Evolutionary conservation across 257 asterid species (phyloP).

Genomic region (Solanum pinnatisectum): DNA sequence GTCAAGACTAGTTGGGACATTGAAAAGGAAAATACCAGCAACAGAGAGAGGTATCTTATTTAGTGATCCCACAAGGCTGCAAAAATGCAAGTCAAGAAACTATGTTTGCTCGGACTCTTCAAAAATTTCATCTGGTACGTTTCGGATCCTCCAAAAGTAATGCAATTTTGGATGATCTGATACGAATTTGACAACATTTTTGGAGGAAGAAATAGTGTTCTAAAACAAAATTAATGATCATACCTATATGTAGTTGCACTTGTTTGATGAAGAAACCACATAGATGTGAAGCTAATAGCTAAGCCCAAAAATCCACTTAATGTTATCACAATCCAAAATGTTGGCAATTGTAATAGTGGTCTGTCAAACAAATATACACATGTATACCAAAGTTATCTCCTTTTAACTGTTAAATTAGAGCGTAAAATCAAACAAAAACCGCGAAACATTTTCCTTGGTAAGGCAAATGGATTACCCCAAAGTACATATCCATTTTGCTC

Average conservation of each 20-base stretch:
- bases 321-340: constrained; percentile 72
- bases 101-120: too few relatives aligned
- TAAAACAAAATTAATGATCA: background rate
- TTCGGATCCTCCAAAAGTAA: background rate
- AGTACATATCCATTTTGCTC: too few relatives aligned
- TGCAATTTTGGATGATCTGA: background rate
- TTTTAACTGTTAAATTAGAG: background rate
- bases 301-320: constrained; percentile 81
- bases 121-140: background rate
- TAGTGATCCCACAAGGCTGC: constrained; percentile 86
- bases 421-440: background rate
- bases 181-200: background rate
- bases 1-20: constrained; percentile 72
- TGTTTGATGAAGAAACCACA: constrained; percentile 99
- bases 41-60: constrained; percentile 90
- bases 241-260: constrained; percentile 90
- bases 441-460: background rate
- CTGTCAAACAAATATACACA: constrained; percentile 25
- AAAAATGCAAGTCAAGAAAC: background rate
- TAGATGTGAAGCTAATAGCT: constrained; percentile 87
- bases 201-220: background rate
- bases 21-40: constrained; percentile 75
- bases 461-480: too few relatives aligned
- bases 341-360: constrained; percentile 60
- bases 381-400: background rate